Evolutionary conservation across 148 eudicot genomes (phyloP).

Genomic region (Arbutus unedo): DNA sequence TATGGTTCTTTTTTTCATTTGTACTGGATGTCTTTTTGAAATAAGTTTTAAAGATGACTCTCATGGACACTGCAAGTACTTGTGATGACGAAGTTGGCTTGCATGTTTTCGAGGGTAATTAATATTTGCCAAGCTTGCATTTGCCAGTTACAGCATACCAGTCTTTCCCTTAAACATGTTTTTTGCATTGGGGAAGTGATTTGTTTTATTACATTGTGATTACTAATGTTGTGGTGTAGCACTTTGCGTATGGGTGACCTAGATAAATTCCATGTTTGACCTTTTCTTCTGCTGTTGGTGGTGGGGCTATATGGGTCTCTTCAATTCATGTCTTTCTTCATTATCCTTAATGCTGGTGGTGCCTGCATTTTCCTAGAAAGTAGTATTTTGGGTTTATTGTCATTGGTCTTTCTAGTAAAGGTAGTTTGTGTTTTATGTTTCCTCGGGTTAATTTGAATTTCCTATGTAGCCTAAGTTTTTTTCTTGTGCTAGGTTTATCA

Average conservation of each 20-base stretch:
- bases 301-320: neutral
- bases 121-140: neutral
- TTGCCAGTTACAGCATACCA: neutral
- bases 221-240: neutral
- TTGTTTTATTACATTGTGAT: neutral
- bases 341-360: conserved; percentile 1
- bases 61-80: neutral
- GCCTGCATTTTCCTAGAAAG: neutral
- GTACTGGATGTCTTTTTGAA: neutral
- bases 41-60: conserved; percentile 9
- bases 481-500: neutral
- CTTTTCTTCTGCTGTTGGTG: neutral
- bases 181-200: neutral
- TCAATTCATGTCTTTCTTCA: neutral
- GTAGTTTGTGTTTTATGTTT: neutral
- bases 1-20: neutral
- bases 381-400: neutral
- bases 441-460: neutral
- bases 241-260: neutral
- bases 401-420: neutral
- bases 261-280: neutral
- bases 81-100: neutral
- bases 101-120: neutral
- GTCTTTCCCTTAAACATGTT: neutral
- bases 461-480: neutral